Base-by-base conservation (phyloP, 2,329 filamentous ascomycete species). In the Monilinia aucupariae region DNA sequence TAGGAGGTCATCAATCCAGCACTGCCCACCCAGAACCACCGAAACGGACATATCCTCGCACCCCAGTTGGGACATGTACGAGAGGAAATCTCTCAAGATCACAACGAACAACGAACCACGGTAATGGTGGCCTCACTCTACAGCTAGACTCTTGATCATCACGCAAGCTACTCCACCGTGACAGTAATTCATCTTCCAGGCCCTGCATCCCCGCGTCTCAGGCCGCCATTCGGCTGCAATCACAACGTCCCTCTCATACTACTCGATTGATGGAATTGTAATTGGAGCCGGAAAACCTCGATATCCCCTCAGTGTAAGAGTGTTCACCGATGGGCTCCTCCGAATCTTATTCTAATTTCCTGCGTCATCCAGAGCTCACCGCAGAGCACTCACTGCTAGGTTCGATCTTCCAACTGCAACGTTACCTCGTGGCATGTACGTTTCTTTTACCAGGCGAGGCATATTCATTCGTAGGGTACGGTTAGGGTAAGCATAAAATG, bases 341-440 rank as follows among this genome's bases (percentile, higher is more conserved):
- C 30, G 30, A 58, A 37, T 34, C 41, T 58, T 47, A 58, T 37
- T 37, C 20, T 25, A 47, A 47, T 12, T 4, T 6, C 25, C 30
- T 13, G 6, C 4, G 27, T 58, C n/a, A n/a, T n/a, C n/a, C n/a
- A n/a, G n/a, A 30, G 3, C 27, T 30, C 27, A 30, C 27, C 27
- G 27, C 27, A 30, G 27, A 3, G 27, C 27, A 6, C 27, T 30
- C 27, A 6, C 27, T 30, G 27, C 27, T 30, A 3, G 27, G 27
- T 6, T 25, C 12, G 22, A 8, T 27, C 30, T 9, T 13, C 43
- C 9, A 15, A 50, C 58, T 62, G 60, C 13, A 62, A 62, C 60
- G 60, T 62, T 62, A 62, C 60, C 43, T 62, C 51, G 22, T 56
- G 60, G 52, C 32, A 50, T 41, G 10, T 7, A 34, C 20, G 1